phyloP scores from a whole-genome alignment of 345 rosid genomes.

The Brassica juncea region DNA sequence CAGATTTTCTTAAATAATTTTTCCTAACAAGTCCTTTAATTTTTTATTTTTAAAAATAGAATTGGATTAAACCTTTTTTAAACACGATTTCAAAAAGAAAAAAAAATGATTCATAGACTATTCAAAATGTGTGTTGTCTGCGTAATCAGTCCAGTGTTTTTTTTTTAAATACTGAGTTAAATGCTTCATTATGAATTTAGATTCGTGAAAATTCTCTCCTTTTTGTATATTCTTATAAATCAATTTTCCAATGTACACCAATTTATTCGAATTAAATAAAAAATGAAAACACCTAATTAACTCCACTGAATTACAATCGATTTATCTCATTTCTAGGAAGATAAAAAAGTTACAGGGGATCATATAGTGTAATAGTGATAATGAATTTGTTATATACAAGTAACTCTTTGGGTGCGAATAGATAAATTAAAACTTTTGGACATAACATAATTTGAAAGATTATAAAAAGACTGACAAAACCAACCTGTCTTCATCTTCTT shows the following conservation, averaged over 20 bases:
- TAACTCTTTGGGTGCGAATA: constrained; percentile 5
- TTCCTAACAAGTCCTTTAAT: not conserved
- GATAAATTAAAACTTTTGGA: constrained; percentile 3
- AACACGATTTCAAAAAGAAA: not conserved
- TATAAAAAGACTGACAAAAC: constrained; percentile 28
- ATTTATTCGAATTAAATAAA: not conserved
- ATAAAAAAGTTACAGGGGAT: not conserved
- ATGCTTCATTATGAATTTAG: not conserved
- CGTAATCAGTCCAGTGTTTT: not conserved
- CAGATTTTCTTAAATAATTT: not conserved
- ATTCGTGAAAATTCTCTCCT: not conserved
- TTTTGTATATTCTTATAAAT: not conserved
- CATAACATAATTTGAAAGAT: constrained; percentile 8
- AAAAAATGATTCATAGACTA: not conserved
- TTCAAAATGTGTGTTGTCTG: not conserved
- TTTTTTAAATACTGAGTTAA: not conserved
- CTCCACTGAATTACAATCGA: not conserved
- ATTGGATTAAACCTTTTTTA: not conserved
- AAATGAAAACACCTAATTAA: not conserved
- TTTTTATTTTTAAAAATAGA: not conserved
- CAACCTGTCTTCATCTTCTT: constrained; percentile 41
- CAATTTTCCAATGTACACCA: not conserved
- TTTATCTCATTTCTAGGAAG: not conserved
- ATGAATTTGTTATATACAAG: not conserved
- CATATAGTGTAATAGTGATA: not conserved